Evolutionary conservation across 352 stramenopile genomes (phyloP).

Genomic region (Pythium biforme): DNA sequence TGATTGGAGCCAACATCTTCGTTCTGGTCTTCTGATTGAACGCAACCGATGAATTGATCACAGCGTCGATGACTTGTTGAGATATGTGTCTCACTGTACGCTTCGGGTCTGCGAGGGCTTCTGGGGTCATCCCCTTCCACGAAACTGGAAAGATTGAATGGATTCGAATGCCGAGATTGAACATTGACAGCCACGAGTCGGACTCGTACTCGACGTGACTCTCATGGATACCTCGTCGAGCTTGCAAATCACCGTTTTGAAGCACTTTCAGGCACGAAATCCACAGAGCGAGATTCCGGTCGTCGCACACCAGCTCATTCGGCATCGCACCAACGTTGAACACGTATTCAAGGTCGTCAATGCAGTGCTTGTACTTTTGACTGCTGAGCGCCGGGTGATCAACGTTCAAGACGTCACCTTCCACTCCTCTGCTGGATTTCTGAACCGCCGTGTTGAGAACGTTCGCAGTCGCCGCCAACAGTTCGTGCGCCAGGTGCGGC

Average conservation of each 20-base stretch:
- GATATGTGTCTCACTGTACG: conserved; percentile 48
- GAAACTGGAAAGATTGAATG: conserved; percentile 82
- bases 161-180: conserved; percentile 85
- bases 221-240: conserved; percentile 62
- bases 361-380: conserved; percentile 90
- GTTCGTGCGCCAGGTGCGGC: conserved; percentile 58
- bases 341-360: conserved; percentile 87
- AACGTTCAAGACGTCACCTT: conserved; percentile 41
- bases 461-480: conserved; percentile 58
- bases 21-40: conserved; percentile 53
- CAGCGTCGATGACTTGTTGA: conserved; percentile 37
- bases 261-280: conserved; percentile 64
- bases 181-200: conserved; percentile 87
- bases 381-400: conserved; percentile 77
- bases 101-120: conserved; percentile 33
- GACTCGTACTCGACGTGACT: conserved; percentile 88
- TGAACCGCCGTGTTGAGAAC: conserved; percentile 62
- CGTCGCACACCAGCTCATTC: conserved; percentile 74
- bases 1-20: conserved; percentile 46
- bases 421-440: not conserved
- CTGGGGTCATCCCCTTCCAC: conserved; percentile 64
- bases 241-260: conserved; percentile 77
- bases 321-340: conserved; percentile 78
- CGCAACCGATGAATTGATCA: conserved; percentile 41
- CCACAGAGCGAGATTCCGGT: conserved; percentile 69